These are phyloP conservation scores for Exophiala dermatitidis DNA, from an alignment of 2,329 filamentous ascomycete species.

Conservation along the genomic window DNA sequence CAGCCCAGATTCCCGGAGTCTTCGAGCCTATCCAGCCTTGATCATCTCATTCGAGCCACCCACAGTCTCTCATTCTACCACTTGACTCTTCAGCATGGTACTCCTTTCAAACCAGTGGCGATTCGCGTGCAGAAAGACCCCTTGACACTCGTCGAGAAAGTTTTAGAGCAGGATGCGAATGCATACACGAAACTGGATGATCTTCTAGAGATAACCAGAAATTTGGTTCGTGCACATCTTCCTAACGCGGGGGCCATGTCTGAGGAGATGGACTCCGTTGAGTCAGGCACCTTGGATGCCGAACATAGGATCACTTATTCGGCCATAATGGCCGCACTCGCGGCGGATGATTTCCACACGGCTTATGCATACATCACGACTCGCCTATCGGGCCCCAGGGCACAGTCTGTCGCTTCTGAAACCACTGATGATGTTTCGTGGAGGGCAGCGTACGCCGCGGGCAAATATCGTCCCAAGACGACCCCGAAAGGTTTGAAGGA, in stretches of 20 bases:
- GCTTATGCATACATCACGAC: slow-evolving; percentile 61
- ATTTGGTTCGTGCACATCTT: slow-evolving; percentile 47
- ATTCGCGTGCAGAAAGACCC: slow-evolving; percentile 58
- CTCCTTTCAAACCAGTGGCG: slow-evolving; percentile 59
- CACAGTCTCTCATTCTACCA: slow-evolving; percentile 60
- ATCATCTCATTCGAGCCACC: slow-evolving; percentile 53
- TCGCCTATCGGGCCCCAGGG: slow-evolving; percentile 39
- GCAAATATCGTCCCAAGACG: slow-evolving; percentile 44
- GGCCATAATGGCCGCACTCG: slow-evolving; percentile 41
- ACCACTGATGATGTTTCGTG: slow-evolving; percentile 53
- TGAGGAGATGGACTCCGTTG: slow-evolving; percentile 15
- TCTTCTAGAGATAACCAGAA: slow-evolving; percentile 53
- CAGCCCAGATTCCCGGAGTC: slow-evolving; percentile 38
- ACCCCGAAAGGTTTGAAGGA: slow-evolving; percentile 32
- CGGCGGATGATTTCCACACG: slow-evolving; percentile 47
- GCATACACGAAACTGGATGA: slow-evolving; percentile 60
- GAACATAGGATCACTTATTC: slow-evolving; percentile 42
- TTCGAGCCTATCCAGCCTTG: slow-evolving; percentile 38
- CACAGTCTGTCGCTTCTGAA: slow-evolving; percentile 20
- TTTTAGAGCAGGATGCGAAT: slow-evolving; percentile 54
- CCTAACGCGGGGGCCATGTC: slow-evolving; percentile 9
- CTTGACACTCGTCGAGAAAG: slow-evolving; percentile 51
- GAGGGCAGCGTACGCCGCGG: slow-evolving; percentile 57
- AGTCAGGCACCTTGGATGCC: slow-evolving; percentile 31
- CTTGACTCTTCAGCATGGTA: slow-evolving; percentile 55